These are phyloP conservation scores for Chionographis japonica DNA, from an alignment of 106 monocot species.

Conservation along the genomic window DNA sequence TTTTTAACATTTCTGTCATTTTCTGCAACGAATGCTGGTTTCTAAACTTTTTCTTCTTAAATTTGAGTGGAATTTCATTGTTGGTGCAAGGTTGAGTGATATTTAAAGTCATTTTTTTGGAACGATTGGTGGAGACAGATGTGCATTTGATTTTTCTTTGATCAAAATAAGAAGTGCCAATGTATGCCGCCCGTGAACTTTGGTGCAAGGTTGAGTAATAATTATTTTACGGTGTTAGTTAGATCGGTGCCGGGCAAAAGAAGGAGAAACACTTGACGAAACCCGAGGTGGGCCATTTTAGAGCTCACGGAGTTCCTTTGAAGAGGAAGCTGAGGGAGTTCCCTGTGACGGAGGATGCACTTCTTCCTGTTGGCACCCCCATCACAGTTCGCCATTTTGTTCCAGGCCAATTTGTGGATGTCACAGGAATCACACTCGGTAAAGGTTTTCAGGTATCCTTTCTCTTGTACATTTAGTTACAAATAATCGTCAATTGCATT, in stretches of 20 bases:
- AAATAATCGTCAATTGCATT: no score
- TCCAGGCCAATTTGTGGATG: slow-evolving; percentile 90
- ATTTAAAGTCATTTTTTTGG: no score
- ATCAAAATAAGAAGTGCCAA: no score
- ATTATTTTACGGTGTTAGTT: slow-evolving; percentile 20
- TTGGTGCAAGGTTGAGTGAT: no score
- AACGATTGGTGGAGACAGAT: no score
- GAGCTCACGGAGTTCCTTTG: slow-evolving; percentile 78
- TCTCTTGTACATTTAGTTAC: no score
- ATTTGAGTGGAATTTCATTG: no score
- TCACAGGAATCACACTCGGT: slow-evolving; percentile 82
- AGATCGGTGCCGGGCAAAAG: slow-evolving; percentile 94
- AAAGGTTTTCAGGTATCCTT: slow-evolving; percentile 90
- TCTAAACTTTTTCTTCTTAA: no score
- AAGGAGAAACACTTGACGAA: slow-evolving; percentile 93
- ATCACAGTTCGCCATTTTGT: slow-evolving; percentile 93
- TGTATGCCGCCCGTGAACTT: no score
- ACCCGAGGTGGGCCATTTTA: slow-evolving; percentile 88
- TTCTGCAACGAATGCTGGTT: no score
- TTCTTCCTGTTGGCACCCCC: slow-evolving; percentile 86
- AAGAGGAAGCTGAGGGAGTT: slow-evolving; percentile 95
- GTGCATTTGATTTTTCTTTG: no score
- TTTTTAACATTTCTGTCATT: no score
- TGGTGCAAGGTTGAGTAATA: neutral
- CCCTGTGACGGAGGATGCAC: slow-evolving; percentile 93